Evolutionary conservation across 2,329 filamentous ascomycete genomes (phyloP), one percentile per base, ranked within the genome.

Genomic region (Calonectria montana): DNA sequence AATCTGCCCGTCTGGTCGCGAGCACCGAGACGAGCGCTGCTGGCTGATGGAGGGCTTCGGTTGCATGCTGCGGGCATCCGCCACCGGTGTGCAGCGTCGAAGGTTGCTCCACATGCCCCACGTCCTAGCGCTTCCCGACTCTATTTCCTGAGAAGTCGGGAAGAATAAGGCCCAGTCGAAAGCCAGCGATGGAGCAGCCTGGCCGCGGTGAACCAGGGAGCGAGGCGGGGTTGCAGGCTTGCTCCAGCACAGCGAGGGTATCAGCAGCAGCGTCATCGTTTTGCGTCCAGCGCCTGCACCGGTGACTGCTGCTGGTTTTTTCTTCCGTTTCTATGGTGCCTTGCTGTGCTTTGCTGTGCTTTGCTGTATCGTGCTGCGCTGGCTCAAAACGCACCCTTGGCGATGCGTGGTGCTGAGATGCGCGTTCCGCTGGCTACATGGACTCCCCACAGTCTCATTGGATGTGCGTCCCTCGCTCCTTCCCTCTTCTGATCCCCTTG

Each of bases 371-470:
- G 53, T 45, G 69, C 64, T 71, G 67, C 37, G 67, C 67, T 69
- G 59, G 67, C 67, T 43, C 67, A 69, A 65, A 48, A 41, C 69
- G 37, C 39, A 63, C 47, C 69, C 55, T 57, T 62, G 69, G 64
- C 65, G 50, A 65, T 71, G 69, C 69, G 69, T 71, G 69, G 59
- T 71, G 65, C 69, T 71, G 59, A 69, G 48, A 65, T 71, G 65
- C 66, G 69, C 65, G 50, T 29, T 68, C 43, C 59, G 27, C 48
- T 71, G 41, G 35, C 59, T 69, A 71, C 21, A 43, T 48, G 29
- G 64, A 71, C 69, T 29, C 69, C 65, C 63, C 50, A 12, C 29
- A 29, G 35, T 25, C 55, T 45, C 21, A 67, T 43, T 63, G 65
- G 65, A 62, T 35, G 35, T 39, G 21, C 27, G 47, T 23, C 23